Conservation (phyloP, 208 protist genomes). For the Trypanosoma platydactyli region DNA sequence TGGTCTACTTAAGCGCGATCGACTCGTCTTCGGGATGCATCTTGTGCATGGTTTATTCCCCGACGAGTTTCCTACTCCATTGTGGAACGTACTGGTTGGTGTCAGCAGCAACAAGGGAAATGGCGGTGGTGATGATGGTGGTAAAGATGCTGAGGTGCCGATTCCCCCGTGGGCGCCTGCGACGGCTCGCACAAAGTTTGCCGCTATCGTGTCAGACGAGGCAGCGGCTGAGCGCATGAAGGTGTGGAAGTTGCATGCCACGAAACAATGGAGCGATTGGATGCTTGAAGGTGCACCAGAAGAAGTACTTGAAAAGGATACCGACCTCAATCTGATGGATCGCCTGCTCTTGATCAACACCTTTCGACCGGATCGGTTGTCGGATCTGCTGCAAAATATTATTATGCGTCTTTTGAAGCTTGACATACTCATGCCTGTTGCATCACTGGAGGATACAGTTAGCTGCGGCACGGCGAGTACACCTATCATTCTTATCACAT, state of each 20-base stretch:
- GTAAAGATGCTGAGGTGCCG: constrained; percentile 24
- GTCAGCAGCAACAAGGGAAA: constrained; percentile 28
- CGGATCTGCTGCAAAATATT: constrained; percentile 67
- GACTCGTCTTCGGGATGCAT: constrained; percentile 94
- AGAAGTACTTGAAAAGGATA: constrained; percentile 36
- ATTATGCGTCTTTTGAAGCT: constrained; percentile 68
- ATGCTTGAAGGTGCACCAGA: constrained; percentile 70
- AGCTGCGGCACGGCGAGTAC: constrained; percentile 32
- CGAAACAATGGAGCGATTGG: constrained; percentile 74
- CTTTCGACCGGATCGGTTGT: constrained; percentile 96
- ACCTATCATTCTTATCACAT: constrained; percentile 94
- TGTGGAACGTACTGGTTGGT: constrained; percentile 91
- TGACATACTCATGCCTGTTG: constrained; percentile 61
- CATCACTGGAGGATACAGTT: constrained; percentile 76
- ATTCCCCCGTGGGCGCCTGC: constrained; percentile 66
- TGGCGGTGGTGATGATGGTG: constrained; percentile 32
- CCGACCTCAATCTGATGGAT: constrained; percentile 84
- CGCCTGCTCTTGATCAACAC: constrained; percentile 93
- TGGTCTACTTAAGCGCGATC: constrained; percentile 90
- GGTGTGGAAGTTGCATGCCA: constrained; percentile 63
- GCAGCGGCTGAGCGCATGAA: constrained; percentile 35
- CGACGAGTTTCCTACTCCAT: constrained; percentile 61
- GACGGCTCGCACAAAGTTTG: constrained; percentile 56
- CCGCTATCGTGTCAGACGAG: constrained; percentile 42
- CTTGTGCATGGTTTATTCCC: constrained; percentile 88